These are phyloP conservation scores for Moringa oleifera DNA, from an alignment of 345 rosid genomes.

Conservation along the genomic window DNA sequence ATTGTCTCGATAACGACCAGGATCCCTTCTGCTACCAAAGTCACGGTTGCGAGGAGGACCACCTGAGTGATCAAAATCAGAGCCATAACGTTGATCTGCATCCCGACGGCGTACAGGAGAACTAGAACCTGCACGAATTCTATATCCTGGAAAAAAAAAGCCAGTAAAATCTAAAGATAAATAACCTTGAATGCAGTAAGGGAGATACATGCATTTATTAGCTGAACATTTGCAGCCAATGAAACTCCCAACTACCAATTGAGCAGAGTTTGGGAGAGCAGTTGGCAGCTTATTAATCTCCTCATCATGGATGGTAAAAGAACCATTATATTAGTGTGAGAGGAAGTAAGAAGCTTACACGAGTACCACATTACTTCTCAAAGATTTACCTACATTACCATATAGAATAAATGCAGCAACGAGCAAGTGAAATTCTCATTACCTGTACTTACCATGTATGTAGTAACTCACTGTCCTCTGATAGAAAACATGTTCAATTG, in stretches of 20 bases:
- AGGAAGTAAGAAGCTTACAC: constrained; percentile 8
- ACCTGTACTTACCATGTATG: constrained; percentile 14
- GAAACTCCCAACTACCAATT: constrained; percentile 21
- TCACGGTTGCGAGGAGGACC: constrained; percentile 46
- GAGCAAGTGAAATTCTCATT: constrained; percentile 13
- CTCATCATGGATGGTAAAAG: constrained; percentile 15
- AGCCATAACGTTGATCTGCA: constrained; percentile 49
- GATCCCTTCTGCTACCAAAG: constrained; percentile 50
- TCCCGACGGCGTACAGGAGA: constrained; percentile 62
- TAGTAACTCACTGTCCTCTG: constrained; percentile 14
- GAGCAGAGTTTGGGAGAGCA: constrained; percentile 25
- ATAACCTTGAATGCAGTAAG: constrained; percentile 19
- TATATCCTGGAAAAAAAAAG: constrained; percentile 60
- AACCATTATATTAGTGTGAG: constrained; percentile 11
- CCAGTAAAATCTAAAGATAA: constrained; percentile 29
- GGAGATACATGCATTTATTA: too few species aligned
- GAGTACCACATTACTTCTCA: constrained; percentile 20
- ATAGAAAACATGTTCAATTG: constrained; percentile 15
- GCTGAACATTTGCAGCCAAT: constrained; percentile 21
- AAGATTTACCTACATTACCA: constrained; percentile 16
- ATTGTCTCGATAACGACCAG: constrained; percentile 62
- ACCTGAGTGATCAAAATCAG: constrained; percentile 54
- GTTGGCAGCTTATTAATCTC: constrained; percentile 26
- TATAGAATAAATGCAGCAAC: constrained; percentile 12
- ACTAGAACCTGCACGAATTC: constrained; percentile 69